Evolutionary conservation across 2,329 filamentous ascomycete species (phyloP).

Genomic region (Epicoccum sorghinum): DNA sequence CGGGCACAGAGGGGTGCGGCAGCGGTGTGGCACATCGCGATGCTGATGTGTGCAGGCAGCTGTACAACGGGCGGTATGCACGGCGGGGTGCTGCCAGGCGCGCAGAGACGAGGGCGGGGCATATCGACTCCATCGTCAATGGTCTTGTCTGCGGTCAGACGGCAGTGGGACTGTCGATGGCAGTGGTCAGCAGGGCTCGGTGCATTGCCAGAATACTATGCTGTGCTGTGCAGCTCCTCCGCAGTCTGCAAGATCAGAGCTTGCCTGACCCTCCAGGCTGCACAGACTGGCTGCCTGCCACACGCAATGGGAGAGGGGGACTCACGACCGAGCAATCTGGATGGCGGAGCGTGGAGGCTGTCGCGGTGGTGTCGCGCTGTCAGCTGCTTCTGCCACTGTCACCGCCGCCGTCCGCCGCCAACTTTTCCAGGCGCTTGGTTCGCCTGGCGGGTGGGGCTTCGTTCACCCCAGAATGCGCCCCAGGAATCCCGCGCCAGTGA

Average conservation of each 20-base stretch:
- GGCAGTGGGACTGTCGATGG: not conserved
- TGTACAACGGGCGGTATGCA: conserved; percentile 28
- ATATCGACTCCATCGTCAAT: conserved; percentile 20
- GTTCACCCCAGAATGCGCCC: conserved; percentile 7
- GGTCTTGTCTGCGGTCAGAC: not conserved
- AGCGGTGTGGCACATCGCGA: conserved; percentile 60
- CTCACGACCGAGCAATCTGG: not conserved
- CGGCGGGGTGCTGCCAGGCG: conserved; percentile 25
- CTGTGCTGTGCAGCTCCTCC: too few relatives aligned
- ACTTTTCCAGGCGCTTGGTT: conserved; percentile 6
- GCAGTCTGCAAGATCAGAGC: too few relatives aligned
- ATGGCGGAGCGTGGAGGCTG: not conserved
- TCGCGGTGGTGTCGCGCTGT: conserved; percentile 3
- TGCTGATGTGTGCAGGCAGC: conserved; percentile 51
- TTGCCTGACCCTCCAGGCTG: too few relatives aligned
- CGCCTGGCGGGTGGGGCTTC: not conserved
- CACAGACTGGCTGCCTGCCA: too few relatives aligned
- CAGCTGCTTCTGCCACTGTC: not conserved
- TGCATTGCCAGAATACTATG: not conserved
- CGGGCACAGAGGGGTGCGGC: conserved; percentile 62
- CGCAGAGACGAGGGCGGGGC: conserved; percentile 33
- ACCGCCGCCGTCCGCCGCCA: not conserved
- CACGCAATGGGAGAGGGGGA: too few relatives aligned
- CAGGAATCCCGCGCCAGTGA: conserved; percentile 2
- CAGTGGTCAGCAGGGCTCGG: conserved; percentile 1